A percentile compares a stretch with the other conserved stretches of the same genome.
Conservation (phyloP, 2,329 filamentous ascomycete species). For the Colletotrichum tamarilloi region DNA sequence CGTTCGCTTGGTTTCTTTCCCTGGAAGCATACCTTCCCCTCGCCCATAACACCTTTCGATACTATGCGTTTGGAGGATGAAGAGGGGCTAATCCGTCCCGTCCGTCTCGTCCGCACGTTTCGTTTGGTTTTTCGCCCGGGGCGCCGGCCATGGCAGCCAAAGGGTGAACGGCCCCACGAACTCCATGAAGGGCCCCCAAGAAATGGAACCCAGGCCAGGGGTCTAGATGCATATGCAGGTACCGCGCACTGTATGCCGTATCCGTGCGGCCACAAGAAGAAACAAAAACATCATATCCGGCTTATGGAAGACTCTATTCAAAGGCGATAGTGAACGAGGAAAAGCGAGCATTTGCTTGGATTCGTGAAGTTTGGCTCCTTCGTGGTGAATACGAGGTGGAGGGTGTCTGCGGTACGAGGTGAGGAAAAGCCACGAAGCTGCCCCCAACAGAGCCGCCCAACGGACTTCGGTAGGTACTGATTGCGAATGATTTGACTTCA, state of each 20-base stretch:
- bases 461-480: neutral
- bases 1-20: neutral
- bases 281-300: neutral
- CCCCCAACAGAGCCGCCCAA: neutral
- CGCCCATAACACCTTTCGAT: slow-evolving; percentile 1
- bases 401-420: neutral
- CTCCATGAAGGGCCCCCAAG: neutral
- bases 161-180: slow-evolving; percentile 6
- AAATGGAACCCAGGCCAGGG: neutral
- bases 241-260: slow-evolving; percentile 17
- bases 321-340: neutral
- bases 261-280: neutral
- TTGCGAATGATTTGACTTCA: neutral
- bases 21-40: neutral
- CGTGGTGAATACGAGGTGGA: neutral
- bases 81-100: neutral
- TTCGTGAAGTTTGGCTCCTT: neutral
- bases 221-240: slow-evolving; percentile 25
- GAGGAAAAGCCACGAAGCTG: neutral
- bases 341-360: neutral
- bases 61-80: slow-evolving; percentile 5
- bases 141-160: neutral
- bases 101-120: slow-evolving; percentile 5
- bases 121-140: neutral
- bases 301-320: neutral